phyloP scores from a whole-genome alignment of 352 stramenopile genomes.

The Pythium aphanidermatum region DNA sequence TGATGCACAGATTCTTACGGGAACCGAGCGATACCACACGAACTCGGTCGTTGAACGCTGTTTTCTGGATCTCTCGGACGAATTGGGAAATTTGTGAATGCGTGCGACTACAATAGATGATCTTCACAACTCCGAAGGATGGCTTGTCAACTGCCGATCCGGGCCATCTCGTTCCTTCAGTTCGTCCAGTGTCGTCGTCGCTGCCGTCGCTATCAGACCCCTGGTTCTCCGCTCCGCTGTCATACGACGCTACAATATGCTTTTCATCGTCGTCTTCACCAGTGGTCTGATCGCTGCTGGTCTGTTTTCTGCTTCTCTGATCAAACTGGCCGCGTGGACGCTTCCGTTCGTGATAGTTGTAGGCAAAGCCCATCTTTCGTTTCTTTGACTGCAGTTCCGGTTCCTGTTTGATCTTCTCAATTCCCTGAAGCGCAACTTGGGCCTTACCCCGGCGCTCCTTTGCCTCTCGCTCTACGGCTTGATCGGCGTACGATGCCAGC shows the following conservation, averaged over 20 bases:
- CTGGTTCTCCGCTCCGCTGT: conserved; percentile 36
- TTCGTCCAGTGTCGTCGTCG: conserved; percentile 20
- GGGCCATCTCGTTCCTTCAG: not conserved
- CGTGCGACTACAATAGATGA: conserved; percentile 89
- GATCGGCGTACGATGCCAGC: conserved; percentile 52
- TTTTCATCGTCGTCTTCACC: conserved; percentile 30
- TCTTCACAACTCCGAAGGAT: conserved; percentile 58
- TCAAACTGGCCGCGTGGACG: conserved; percentile 3
- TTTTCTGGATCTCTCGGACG: conserved; percentile 84
- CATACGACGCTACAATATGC: conserved; percentile 71
- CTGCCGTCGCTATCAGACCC: conserved; percentile 28
- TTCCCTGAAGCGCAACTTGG: conserved; percentile 40
- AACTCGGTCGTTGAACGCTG: conserved; percentile 55
- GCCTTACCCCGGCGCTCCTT: conserved; percentile 40
- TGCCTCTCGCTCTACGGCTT: conserved; percentile 32
- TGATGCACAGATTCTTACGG: conserved; percentile 81
- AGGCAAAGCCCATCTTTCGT: conserved; percentile 56
- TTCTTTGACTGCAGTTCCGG: conserved; percentile 52
- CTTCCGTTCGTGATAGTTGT: conserved; percentile 62
- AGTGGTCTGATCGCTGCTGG: not conserved
- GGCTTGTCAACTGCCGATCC: conserved; percentile 13
- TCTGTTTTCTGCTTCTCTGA: conserved; percentile 6
- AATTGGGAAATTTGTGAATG: conserved; percentile 90
- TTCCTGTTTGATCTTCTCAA: conserved; percentile 47
- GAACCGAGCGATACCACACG: conserved; percentile 77